Base-by-base conservation (phyloP, 352 stramenopile species). In the Phytophthora constricta region DNA sequence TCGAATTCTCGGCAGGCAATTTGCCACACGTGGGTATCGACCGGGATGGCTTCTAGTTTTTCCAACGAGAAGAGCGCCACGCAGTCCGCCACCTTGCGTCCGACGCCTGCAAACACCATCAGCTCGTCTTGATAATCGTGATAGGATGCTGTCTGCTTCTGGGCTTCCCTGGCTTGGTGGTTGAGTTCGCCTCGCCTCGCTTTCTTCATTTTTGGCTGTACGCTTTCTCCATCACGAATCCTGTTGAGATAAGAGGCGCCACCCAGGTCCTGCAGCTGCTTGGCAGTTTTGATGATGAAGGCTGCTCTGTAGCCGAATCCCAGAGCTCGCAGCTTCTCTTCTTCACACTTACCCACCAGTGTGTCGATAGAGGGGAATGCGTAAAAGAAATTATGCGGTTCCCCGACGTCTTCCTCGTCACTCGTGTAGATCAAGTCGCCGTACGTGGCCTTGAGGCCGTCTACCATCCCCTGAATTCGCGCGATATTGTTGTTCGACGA, bases 401-500 rank as follows among this genome's bases (percentile, higher is more conserved):
- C 37, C 10, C 31, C 23, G 4, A 28, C 25, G 14, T 54, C 51
- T 27, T 62, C 58, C 1, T n/a, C 33, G 3, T 58, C 53, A 33
- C 2, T 39, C 41, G 51, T 37, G 52, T 67, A 83, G 54, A 98
- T 51, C 17, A 78, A 80, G 52, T 78, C 78, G 11, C 97, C 97
- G 80, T 97, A 99, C 20, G 76, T 82, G 34, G 72, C 58, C 49
- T 96, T 80, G 58, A 99, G 89, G 26, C 89, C 87, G 47, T 91
- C 76, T 17, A 99, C 72, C 88, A 99, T 98, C 28, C 93, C 84
- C 34, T 90, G 90, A 69, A 99, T 99, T 27, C 97, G 79, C 41
- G 87, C 71, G 74, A 99, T 99, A 76, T 99, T 99, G 82, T 99
- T 99, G 81, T 99, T 99, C 56, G 89, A 98, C 19, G 91, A 98